Base-by-base conservation (phyloP, 78 protist species). In the Cyanophora paradoxa region DNA sequence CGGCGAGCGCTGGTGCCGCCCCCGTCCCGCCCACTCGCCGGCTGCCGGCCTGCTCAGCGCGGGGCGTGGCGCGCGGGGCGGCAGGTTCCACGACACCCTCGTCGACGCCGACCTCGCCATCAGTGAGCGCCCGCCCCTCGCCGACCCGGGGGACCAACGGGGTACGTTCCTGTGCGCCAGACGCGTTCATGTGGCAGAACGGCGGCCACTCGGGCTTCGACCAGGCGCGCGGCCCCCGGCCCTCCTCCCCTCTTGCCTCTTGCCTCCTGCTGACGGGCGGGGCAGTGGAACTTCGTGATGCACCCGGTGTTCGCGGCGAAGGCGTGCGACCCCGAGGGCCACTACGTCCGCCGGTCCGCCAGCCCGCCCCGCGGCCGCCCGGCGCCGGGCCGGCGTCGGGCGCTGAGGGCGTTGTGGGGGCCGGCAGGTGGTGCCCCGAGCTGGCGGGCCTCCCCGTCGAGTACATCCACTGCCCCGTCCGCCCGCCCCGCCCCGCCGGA, bases 281-380 rank as follows among this genome's bases (percentile, higher is more conserved):
- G 40, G 31, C 73, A 68, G 58, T 68, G 73, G 73, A 68, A 68
- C 73, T 68, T 68, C 56, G 73, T 68, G 31, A 68, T 68, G 73
- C 73, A 68, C 7, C 73, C 73, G 34, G 73, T 68, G 10, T 68
- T 24, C 31, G 73, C 73, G 11, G 73, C 73, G 26, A 68, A 68
- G 37, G 30, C 46, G 37, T 68, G 73, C 56, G 73, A 68, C 37
- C 73, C 73, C 19, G 73, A 68, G 7, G 73, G 62, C 37, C 30
- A 68, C 41, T 68, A 68, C 31, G 28, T 26, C 3, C 54, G 73
- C 30, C 17, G 19, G 19, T 52, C n/a, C n/a, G n/a, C n/a, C n/a
- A n/a, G n/a, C n/a, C n/a, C n/a, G n/a, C n/a, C n/a, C n/a, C n/a
- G n/a, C n/a, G n/a, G n/a, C n/a, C n/a, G n/a, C n/a, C n/a, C n/a